These are phyloP conservation scores for Diaporthe citri DNA, from an alignment of 2,329 filamentous ascomycete species.

Conservation along the genomic window DNA sequence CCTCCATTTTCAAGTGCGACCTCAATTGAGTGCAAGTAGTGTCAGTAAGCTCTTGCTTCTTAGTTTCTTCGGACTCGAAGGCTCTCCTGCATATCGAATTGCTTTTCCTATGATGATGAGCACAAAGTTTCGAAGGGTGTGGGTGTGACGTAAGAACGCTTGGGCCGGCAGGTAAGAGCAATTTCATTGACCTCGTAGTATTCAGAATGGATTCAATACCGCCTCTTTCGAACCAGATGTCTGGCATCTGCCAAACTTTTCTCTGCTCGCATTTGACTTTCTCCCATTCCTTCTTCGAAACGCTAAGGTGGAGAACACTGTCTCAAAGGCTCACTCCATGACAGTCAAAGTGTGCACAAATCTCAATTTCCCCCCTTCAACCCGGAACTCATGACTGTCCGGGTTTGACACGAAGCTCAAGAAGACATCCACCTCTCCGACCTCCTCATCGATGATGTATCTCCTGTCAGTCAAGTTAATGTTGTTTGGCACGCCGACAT, in stretches of 20 bases:
- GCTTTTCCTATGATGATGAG: not conserved
- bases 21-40: too few relatives aligned
- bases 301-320: too few relatives aligned
- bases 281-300: not conserved
- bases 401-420: conserved; percentile 42
- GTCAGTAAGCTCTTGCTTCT: not conserved
- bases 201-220: not conserved
- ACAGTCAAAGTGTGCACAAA: conserved; percentile 45
- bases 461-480: conserved; percentile 43
- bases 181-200: not conserved
- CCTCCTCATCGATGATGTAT: conserved; percentile 46
- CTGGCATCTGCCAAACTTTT: not conserved
- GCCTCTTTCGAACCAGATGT: not conserved
- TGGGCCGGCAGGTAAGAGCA: not conserved
- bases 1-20: not conserved
- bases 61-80: too few relatives aligned
- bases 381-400: conserved; percentile 44
- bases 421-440: conserved; percentile 43
- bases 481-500: conserved; percentile 52
- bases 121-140: too few relatives aligned
- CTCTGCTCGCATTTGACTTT: not conserved
- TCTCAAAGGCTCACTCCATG: conserved; percentile 36
- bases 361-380: conserved; percentile 43
- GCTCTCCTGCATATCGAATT: not conserved
- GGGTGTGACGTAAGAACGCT: not conserved